Evolutionary conservation across 495 filamentous ascomycete genomes (phyloP), one percentile per base, ranked within the genome.

Genomic region (Hyaloscypha hepaticicola): DNA sequence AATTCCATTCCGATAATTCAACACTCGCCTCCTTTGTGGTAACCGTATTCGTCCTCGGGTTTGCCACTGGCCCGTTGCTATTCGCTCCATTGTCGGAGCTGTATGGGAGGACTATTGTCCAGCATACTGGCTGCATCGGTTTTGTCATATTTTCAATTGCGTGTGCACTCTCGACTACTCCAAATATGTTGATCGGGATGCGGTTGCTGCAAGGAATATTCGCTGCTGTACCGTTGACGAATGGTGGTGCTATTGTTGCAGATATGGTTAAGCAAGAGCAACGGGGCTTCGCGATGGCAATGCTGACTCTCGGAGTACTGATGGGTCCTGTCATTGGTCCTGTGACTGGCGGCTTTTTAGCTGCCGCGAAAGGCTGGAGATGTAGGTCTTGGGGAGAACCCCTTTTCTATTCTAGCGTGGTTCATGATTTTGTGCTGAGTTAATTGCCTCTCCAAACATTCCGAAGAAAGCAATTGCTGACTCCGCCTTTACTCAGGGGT

Each of bases 271-370:
- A 74, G 57, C 88, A 84, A 24, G 88, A 92, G 65, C 88, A 93
- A 70, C 82, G 90, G 33, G 90, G 89, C 69, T 85, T 91, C 21
- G 88, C 90, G 4, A 92, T 93, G 90, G 89, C 89, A 25, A 87
- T 88, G 41, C 92, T 92, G 74, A 86, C 83, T 28, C 88, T 89
- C 29, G 89, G 88, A 26, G 90, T 89, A 0, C 91, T 93, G 70
- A 78, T 91, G 27, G 34, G 55, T 16, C 24, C 55, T 11, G 27
- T 48, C 8, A 53, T 83, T 57, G 86, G 83, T 0, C 85, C 85
- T 2, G 75, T 87, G 6, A 73, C 72, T 14, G 85, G 83, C 2
- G 84, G 85, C 7, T 83, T 77, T 65, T 61, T 82, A 9, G 70
- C 83, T 0, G 70, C 86, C 58, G 81, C 78, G 0, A 79, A 79